These are phyloP conservation scores for Setaria italica DNA, from an alignment of 202 grass and related monocot genomes.

Conservation along the genomic window DNA sequence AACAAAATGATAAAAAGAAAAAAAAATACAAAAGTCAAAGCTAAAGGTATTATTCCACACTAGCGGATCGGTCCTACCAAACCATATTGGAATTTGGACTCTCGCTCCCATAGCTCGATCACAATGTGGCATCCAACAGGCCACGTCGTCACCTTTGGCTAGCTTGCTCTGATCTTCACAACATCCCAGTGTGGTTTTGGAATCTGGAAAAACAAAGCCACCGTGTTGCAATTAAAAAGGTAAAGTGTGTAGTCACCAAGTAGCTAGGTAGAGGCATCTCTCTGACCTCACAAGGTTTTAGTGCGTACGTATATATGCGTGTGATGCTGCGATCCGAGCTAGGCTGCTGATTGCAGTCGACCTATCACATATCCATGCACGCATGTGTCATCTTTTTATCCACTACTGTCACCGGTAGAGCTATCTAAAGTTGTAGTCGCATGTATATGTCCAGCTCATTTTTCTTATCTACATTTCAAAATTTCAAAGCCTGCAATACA, in stretches of 20 bases:
- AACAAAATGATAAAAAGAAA: no score
- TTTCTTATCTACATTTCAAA: background rate
- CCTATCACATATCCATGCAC: background rate
- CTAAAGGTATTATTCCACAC: background rate
- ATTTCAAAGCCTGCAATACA: background rate
- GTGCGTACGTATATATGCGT: background rate
- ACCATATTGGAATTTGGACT: no score
- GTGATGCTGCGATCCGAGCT: background rate
- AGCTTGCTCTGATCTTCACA: conserved; percentile 25
- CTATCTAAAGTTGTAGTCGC: background rate
- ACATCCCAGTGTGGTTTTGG: conserved; percentile 15
- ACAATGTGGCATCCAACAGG: conserved; percentile 33
- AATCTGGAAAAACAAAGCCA: conserved; percentile 28
- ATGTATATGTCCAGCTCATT: background rate
- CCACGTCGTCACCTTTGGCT: conserved; percentile 18
- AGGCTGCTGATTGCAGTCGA: background rate
- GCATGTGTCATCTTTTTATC: background rate
- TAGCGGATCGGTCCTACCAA: no score
- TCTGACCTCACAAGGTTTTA: background rate
- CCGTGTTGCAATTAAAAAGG: background rate
- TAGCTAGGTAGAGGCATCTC: background rate
- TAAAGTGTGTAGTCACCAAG: background rate
- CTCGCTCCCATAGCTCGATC: conserved; percentile 26
- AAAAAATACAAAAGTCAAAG: background rate
- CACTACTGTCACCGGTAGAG: background rate